Evolutionary conservation across 2,329 filamentous ascomycete genomes (phyloP).

Genomic region (Calonectria montana): DNA sequence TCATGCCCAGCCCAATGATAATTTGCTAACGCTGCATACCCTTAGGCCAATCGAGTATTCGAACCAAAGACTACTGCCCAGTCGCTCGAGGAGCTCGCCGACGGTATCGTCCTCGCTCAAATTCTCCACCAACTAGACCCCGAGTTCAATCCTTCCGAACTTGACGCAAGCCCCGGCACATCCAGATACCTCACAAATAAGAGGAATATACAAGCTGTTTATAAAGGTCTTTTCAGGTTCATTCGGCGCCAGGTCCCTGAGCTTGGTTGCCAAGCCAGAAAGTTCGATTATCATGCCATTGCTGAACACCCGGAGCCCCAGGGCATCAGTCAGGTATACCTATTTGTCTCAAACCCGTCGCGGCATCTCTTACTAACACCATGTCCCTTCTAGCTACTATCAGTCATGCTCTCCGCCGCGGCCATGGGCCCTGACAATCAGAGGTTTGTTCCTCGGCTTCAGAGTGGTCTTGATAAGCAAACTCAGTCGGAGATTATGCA

Average conservation of each 20-base stretch:
- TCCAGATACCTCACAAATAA: conserved; percentile 61
- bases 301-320: conserved; percentile 67
- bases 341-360: conserved; percentile 23
- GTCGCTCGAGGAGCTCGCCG: conserved; percentile 63
- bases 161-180: conserved; percentile 59
- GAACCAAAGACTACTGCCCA: conserved; percentile 58
- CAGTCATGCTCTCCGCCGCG: conserved; percentile 70
- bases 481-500: conserved; percentile 59
- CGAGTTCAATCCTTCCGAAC: conserved; percentile 65
- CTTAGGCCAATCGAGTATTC: conserved; percentile 54
- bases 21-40: conserved; percentile 25
- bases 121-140: conserved; percentile 69
- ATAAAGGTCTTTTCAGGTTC: conserved; percentile 66
- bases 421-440: conserved; percentile 68
- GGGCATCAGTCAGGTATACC: conserved; percentile 63
- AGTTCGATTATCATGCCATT: conserved; percentile 67
- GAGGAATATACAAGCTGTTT: conserved; percentile 64
- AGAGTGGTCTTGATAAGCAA: conserved; percentile 53
- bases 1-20: conserved; percentile 8
- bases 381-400: conserved; percentile 64
- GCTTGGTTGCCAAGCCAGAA: conserved; percentile 63
- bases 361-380: conserved; percentile 35
- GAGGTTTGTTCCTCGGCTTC: conserved; percentile 62
- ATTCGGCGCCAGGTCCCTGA: conserved; percentile 64
- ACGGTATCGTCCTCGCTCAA: conserved; percentile 65